Conservation (phyloP, 2,329 filamentous ascomycete species). For the Trichophyton benhamiae region DNA sequence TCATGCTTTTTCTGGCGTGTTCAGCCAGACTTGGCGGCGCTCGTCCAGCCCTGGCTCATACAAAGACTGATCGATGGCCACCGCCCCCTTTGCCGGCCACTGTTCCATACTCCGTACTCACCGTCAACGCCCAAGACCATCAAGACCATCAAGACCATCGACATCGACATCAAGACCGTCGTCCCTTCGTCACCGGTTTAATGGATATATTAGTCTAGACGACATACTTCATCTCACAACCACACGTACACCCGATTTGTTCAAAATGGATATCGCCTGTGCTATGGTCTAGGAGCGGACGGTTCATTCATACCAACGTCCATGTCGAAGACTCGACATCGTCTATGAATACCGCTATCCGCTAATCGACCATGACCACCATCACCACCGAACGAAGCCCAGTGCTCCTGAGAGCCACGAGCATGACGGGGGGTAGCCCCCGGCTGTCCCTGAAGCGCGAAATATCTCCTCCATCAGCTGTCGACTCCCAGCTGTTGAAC, state of each 20-base stretch:
- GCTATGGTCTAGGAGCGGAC: conserved; percentile 1
- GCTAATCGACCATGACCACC: conserved; percentile 10
- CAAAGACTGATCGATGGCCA: not conserved
- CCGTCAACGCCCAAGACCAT: not conserved
- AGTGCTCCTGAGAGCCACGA: conserved; percentile 27
- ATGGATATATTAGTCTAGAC: not conserved
- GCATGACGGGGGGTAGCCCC: conserved; percentile 24
- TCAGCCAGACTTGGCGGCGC: not conserved
- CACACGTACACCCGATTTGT: not conserved
- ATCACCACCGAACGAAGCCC: conserved; percentile 24
- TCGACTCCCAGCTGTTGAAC: too few species aligned
- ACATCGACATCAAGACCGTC: not conserved
- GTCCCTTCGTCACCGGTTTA: not conserved
- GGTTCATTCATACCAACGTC: not conserved
- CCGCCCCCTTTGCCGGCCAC: not conserved
- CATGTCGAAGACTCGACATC: conserved; percentile 5
- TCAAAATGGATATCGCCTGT: not conserved
- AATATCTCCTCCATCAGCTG: conserved; percentile 21
- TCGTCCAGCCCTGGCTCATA: not conserved
- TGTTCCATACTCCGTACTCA: not conserved
- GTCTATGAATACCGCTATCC: not conserved
- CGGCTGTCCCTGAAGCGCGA: conserved; percentile 25
- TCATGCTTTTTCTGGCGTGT: not conserved
- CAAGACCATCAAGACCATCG: not conserved
- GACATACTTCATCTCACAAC: not conserved